Evolutionary conservation across 306 rosid species (phyloP).

Genomic region (Abrus pulchellus): DNA sequence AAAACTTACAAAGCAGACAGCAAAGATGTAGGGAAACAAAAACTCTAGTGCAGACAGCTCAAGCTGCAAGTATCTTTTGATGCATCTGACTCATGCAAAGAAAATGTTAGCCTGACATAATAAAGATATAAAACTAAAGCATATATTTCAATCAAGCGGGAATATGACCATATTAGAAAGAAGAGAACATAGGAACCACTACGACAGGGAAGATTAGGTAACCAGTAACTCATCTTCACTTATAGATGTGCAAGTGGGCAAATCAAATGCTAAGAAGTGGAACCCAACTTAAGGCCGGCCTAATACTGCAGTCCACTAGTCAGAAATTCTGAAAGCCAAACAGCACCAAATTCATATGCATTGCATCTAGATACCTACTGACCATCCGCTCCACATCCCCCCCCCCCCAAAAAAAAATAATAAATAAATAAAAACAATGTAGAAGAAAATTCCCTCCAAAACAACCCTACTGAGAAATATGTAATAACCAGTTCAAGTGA

Average conservation of each 20-base stretch:
- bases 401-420: not conserved
- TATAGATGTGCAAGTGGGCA: not conserved
- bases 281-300: slow-evolving; percentile 36
- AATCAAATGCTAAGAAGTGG: slow-evolving; percentile 24
- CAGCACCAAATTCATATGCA: slow-evolving; percentile 14
- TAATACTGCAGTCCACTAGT: slow-evolving; percentile 12
- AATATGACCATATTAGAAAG: slow-evolving; percentile 42
- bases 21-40: slow-evolving; percentile 80
- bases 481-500: slow-evolving; percentile 50
- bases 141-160: slow-evolving; percentile 43
- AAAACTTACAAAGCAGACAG: slow-evolving; percentile 83
- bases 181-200: slow-evolving; percentile 34
- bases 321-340: slow-evolving; percentile 37
- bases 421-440: not conserved
- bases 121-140: slow-evolving; percentile 41
- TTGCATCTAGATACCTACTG: slow-evolving; percentile 16
- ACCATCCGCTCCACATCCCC: not conserved
- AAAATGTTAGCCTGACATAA: slow-evolving; percentile 68
- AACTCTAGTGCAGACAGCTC: slow-evolving; percentile 84
- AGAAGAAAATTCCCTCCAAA: slow-evolving; percentile 26
- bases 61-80: slow-evolving; percentile 86
- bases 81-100: slow-evolving; percentile 77
- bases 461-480: slow-evolving; percentile 26
- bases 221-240: slow-evolving; percentile 34
- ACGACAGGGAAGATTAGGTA: slow-evolving; percentile 7